Percentiles rank a stretch among this genome's conserved stretches.
These are phyloP conservation scores for Xenosphaeropsis pyriputrescens DNA, from an alignment of 2,329 filamentous ascomycete genomes.

Conservation along the genomic window DNA sequence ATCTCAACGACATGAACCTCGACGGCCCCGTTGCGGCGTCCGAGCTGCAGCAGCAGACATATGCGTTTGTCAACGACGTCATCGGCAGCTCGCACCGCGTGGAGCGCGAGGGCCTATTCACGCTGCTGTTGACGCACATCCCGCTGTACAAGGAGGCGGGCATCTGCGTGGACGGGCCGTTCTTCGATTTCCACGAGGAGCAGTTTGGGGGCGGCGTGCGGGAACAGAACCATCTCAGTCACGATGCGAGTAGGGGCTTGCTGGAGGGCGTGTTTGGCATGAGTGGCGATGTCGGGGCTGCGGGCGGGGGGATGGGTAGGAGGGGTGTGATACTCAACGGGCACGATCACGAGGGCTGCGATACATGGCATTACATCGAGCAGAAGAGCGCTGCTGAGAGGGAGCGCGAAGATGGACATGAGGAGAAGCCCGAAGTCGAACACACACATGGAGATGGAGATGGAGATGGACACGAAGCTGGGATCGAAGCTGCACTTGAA, in stretches of 20 bases:
- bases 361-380: slow-evolving; percentile 72
- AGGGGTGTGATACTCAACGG: slow-evolving; percentile 76
- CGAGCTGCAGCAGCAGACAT: slow-evolving; percentile 60
- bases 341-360: slow-evolving; percentile 91
- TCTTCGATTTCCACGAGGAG: slow-evolving; percentile 57
- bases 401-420: slow-evolving; percentile 3
- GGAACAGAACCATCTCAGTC: slow-evolving; percentile 84
- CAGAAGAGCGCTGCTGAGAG: slow-evolving; percentile 25
- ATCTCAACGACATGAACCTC: slow-evolving; percentile 88
- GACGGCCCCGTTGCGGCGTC: slow-evolving; percentile 62
- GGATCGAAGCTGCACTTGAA: slow-evolving; percentile 4
- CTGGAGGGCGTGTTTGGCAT: slow-evolving; percentile 75
- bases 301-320: slow-evolving; percentile 49
- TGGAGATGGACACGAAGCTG: neutral
- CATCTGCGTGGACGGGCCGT: slow-evolving; percentile 71
- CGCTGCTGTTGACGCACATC: slow-evolving; percentile 80
- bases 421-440: slow-evolving; percentile 1
- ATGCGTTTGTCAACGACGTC: slow-evolving; percentile 58
- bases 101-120: slow-evolving; percentile 50
- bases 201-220: slow-evolving; percentile 56
- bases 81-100: slow-evolving; percentile 49
- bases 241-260: slow-evolving; percentile 57
- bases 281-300: slow-evolving; percentile 42
- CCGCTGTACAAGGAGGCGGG: slow-evolving; percentile 75
- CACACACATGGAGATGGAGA: neutral